Conservation (phyloP, 345 rosid species). For the Salix arbutifolia region DNA sequence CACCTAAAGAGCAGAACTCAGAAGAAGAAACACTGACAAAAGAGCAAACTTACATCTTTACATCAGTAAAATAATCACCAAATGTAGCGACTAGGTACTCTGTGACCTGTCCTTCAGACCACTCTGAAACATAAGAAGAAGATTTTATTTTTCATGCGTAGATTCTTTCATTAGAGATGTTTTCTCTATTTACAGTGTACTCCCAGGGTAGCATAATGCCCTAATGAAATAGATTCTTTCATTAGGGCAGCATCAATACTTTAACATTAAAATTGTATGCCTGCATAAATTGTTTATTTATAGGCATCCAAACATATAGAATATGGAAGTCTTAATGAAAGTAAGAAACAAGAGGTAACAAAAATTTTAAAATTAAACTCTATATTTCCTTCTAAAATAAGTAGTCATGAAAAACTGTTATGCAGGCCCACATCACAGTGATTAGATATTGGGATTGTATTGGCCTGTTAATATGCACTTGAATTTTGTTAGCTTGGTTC, state of each 20-base stretch:
- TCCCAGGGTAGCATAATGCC: neutral
- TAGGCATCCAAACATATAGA: neutral
- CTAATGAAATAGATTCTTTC: neutral
- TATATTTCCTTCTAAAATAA: neutral
- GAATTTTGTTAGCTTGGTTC: neutral
- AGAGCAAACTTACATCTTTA: slow-evolving; percentile 70
- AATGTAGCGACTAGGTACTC: slow-evolving; percentile 91
- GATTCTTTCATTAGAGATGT: neutral
- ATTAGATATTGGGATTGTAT: neutral
- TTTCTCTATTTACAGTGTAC: neutral
- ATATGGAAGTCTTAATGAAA: neutral
- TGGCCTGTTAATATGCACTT: neutral
- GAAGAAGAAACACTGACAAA: neutral
- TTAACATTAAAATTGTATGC: neutral
- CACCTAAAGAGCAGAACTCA: neutral
- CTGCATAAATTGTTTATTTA: neutral
- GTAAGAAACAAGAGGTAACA: neutral
- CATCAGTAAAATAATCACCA: slow-evolving; percentile 93
- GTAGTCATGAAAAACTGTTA: neutral
- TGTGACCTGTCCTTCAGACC: slow-evolving; percentile 94
- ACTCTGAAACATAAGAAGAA: slow-evolving; percentile 51
- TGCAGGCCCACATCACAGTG: neutral
- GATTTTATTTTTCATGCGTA: too few relatives aligned
- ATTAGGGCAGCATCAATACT: neutral
- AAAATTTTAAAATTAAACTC: neutral